These are phyloP conservation scores for Aspergillus fructus DNA, from an alignment of 2,329 filamentous ascomycete genomes.

Conservation along the genomic window DNA sequence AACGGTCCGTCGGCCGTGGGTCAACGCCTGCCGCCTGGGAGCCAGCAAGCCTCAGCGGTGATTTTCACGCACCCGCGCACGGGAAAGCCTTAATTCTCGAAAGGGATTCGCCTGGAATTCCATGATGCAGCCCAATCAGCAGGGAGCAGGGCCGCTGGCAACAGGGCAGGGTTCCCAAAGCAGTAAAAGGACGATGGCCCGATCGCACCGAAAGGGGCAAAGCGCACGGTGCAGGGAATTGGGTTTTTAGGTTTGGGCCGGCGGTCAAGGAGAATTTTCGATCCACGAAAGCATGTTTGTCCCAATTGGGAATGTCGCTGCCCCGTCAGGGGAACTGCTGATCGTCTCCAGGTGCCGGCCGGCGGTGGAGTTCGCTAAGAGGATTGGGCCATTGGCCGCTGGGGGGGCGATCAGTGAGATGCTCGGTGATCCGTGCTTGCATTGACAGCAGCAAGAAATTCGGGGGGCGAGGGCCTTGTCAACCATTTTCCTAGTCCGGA, in stretches of 20 bases:
- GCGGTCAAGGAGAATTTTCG: slow-evolving; percentile 4
- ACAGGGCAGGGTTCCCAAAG: slow-evolving; percentile 20
- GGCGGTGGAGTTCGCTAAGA: slow-evolving; percentile 1
- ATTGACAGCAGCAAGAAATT: neutral
- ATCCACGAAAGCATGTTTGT: slow-evolving; percentile 11
- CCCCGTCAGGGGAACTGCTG: slow-evolving; percentile 1
- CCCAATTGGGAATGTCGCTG: slow-evolving; percentile 20
- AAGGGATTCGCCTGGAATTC: neutral
- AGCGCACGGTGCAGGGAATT: slow-evolving; percentile 4
- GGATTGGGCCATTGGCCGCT: neutral
- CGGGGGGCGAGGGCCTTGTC: neutral
- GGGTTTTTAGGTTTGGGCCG: slow-evolving; percentile 17
- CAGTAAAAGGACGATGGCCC: slow-evolving; percentile 22
- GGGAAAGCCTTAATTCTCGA: neutral
- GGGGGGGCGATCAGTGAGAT: neutral
- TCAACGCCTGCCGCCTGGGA: neutral
- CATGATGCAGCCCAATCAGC: slow-evolving; percentile 6
- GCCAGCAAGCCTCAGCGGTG: neutral
- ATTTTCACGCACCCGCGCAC: neutral
- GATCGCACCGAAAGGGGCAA: slow-evolving; percentile 10
- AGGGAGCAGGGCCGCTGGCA: slow-evolving; percentile 8
- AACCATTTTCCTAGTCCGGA: slow-evolving; percentile 15
- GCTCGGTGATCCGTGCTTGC: neutral
- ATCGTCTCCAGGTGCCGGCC: neutral
- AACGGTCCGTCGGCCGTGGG: neutral